A percentile compares a stretch with the other conserved stretches of the same genome.
Conservation (phyloP, 495 filamentous ascomycete species). For the Hypoxylon fragiforme region DNA sequence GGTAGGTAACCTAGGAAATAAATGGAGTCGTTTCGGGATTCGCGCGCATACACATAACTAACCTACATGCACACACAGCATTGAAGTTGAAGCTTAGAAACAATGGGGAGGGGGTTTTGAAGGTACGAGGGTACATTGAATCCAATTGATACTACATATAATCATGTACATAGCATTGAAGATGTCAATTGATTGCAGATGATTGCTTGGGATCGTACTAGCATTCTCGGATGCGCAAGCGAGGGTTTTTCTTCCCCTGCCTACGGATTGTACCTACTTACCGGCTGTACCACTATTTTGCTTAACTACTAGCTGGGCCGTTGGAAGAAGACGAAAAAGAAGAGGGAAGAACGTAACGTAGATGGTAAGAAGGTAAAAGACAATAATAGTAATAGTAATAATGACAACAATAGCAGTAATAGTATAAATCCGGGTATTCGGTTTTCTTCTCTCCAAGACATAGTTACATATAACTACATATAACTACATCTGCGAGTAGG, state of each 20-base stretch:
- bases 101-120: neutral
- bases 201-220: conserved; percentile 20
- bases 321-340: too few species aligned
- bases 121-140: too few species aligned
- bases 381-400: too few species aligned
- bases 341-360: too few species aligned
- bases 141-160: too few species aligned
- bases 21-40: conserved; percentile 22
- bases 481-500: neutral
- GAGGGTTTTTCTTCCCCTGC: conserved; percentile 25
- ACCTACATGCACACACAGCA: too few species aligned
- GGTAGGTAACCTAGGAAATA: neutral
- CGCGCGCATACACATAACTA: too few species aligned
- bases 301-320: too few species aligned
- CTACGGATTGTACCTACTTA: conserved; percentile 13
- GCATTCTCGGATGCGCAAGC: conserved; percentile 32
- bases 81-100: neutral
- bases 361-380: too few species aligned
- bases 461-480: neutral
- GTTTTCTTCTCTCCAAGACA: neutral
- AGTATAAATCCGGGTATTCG: conserved; percentile 9
- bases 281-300: conserved; percentile 34
- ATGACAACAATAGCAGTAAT: too few species aligned
- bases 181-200: too few species aligned
- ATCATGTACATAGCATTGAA: too few species aligned